phyloP scores from a whole-genome alignment of 2,329 filamentous ascomycete genomes.

The Aspergillus terreus region DNA sequence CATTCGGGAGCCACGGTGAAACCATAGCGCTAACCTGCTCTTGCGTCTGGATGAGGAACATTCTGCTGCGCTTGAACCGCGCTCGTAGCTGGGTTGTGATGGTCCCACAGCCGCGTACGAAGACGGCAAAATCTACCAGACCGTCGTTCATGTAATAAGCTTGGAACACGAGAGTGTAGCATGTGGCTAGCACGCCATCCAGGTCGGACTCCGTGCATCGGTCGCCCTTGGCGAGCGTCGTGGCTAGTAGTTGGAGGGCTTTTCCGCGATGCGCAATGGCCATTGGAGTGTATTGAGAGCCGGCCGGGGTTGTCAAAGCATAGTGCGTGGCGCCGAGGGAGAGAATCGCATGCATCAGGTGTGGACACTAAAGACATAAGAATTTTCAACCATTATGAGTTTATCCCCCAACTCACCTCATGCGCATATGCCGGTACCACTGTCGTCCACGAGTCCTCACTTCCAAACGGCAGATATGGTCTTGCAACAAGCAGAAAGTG shows the following conservation, averaged over 20 bases:
- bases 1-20: slow-evolving; percentile 3
- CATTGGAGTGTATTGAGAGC: slow-evolving; percentile 51
- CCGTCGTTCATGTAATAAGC: slow-evolving; percentile 32
- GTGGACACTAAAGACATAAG: slow-evolving; percentile 45
- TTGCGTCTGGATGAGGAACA: slow-evolving; percentile 11
- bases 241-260: slow-evolving; percentile 61
- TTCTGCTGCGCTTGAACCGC: slow-evolving; percentile 9
- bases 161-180: slow-evolving; percentile 33
- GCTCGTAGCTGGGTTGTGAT: slow-evolving; percentile 34
- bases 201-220: slow-evolving; percentile 17
- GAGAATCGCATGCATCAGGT: slow-evolving; percentile 67
- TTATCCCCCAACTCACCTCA: slow-evolving; percentile 1
- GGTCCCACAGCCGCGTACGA: slow-evolving; percentile 31
- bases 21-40: slow-evolving; percentile 5
- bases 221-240: slow-evolving; percentile 38
- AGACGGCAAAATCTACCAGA: slow-evolving; percentile 30
- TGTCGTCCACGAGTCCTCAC: slow-evolving; percentile 64
- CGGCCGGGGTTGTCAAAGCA: slow-evolving; percentile 45
- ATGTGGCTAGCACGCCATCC: slow-evolving; percentile 30
- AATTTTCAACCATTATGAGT: neutral
- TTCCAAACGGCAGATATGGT: slow-evolving; percentile 62
- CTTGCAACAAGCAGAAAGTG: slow-evolving; percentile 53
- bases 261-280: slow-evolving; percentile 64
- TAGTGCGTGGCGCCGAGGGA: slow-evolving; percentile 64
- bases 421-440: slow-evolving; percentile 65